These are phyloP conservation scores for Tubosaeta brunneosetosa DNA, from an alignment of 768 basidiomycete genomes.

Conservation along the genomic window DNA sequence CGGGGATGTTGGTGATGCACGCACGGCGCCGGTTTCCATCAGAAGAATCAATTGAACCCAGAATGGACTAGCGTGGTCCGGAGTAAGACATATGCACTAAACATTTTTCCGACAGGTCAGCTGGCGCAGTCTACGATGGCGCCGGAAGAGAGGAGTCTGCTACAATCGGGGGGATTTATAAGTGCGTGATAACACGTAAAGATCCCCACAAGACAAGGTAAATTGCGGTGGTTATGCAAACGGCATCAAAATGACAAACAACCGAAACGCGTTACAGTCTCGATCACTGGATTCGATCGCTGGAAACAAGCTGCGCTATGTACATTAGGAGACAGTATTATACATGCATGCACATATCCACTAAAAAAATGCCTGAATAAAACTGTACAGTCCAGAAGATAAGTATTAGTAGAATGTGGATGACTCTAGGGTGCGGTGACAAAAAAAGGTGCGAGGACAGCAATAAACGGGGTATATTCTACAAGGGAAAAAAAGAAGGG, in stretches of 20 bases:
- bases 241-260: constrained; percentile 29
- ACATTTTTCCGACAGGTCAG: constrained; percentile 9
- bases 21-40: constrained; percentile 24
- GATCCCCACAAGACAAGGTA: constrained; percentile 28
- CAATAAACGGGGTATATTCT: constrained; percentile 37
- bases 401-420: constrained; percentile 32
- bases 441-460: constrained; percentile 23
- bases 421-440: constrained; percentile 24
- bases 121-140: constrained; percentile 3
- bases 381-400: constrained; percentile 31
- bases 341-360: constrained; percentile 38
- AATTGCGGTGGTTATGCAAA: constrained; percentile 29
- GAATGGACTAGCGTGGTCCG: constrained; percentile 16
- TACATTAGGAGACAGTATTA: constrained; percentile 33
- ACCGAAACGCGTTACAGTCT: constrained; percentile 11
- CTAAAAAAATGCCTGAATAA: constrained; percentile 32
- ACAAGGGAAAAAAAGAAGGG: constrained; percentile 10
- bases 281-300: constrained; percentile 3
- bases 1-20: constrained; percentile 5
- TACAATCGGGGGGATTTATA: constrained; percentile 10
- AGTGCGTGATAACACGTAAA: constrained; percentile 25
- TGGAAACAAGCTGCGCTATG: constrained; percentile 19
- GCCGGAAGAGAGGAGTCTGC: constrained; percentile 10
- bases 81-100: constrained; percentile 3
- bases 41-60: constrained; percentile 28